Evolutionary conservation across 1,139 yeast genomes (phyloP).

Genomic region (Protomyces inouyei): DNA sequence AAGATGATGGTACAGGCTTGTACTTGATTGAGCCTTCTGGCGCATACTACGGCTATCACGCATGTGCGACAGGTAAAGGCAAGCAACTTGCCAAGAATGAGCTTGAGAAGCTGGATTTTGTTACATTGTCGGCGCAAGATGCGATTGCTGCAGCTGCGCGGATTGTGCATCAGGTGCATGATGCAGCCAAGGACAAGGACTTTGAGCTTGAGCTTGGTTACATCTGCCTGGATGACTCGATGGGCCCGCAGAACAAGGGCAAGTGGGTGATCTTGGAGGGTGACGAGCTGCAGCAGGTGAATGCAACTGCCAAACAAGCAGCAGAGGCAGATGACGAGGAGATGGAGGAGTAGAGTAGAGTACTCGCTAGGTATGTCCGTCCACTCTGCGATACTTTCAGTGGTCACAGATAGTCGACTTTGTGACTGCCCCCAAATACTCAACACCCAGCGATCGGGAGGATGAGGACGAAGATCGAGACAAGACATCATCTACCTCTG

Average conservation of each 20-base stretch:
- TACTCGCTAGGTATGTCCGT: too few species aligned
- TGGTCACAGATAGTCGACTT: too few species aligned
- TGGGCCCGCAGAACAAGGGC: slow-evolving; percentile 17
- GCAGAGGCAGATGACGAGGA: slow-evolving; percentile 79
- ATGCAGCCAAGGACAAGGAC: slow-evolving; percentile 95
- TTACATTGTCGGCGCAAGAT: slow-evolving; percentile 63
- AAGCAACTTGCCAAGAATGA: slow-evolving; percentile 95
- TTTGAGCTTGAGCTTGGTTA: slow-evolving; percentile 93
- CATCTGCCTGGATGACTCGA: slow-evolving; percentile 52
- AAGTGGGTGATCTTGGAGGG: slow-evolving; percentile 63
- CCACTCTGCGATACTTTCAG: too few species aligned
- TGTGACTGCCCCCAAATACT: not conserved
- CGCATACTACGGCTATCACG: slow-evolving; percentile 67
- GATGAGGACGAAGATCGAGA: not conserved
- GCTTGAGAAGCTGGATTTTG: slow-evolving; percentile 79
- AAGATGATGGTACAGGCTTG: slow-evolving; percentile 74
- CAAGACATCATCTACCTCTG: not conserved
- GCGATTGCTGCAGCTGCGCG: slow-evolving; percentile 92
- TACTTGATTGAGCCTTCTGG: slow-evolving; percentile 99
- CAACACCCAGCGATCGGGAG: not conserved
- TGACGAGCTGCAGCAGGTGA: slow-evolving; percentile 63
- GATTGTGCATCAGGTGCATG: slow-evolving; percentile 89
- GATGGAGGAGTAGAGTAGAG: slow-evolving; percentile 1
- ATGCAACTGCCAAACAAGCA: slow-evolving; percentile 72
- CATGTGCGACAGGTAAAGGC: slow-evolving; percentile 98